Evolutionary conservation across 768 basidiomycete species (phyloP), one percentile per base, ranked within the genome.

Genomic region (Scleroderma bovista): DNA sequence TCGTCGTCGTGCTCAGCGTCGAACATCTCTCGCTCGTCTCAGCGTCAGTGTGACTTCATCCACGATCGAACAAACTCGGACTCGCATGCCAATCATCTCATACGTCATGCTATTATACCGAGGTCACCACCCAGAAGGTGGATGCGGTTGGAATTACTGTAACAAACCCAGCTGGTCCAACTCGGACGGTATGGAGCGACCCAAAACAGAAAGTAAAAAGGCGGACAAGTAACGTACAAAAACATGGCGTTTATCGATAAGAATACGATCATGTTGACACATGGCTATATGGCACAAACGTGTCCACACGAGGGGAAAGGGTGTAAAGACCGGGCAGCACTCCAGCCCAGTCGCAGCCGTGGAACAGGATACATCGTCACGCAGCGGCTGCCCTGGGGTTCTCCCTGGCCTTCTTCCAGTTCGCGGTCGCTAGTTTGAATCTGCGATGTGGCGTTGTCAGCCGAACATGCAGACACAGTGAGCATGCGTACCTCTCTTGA

Each of bases 361-460:
- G 39, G 48, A 55, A n/a, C n/a, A n/a, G n/a, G n/a, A n/a, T n/a
- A n/a, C n/a, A n/a, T n/a, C n/a, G n/a, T 69, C 56, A 67, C 9
- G 61, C 33, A 32, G 58, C 58, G 38, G 51, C 22, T 31, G 62
- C 60, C 64, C 76, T 79, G 1, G 80, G 78, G 59, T 86, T 85
- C 64, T 85, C 83, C 60, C 80, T 81, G 44, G 84, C 75, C 56
- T 73, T 79, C 68, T 86, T 87, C 87, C 87, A 90, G 71, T 88
- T 88, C 41, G 79, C 55, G 1, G 87, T 84, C 16, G 87, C 87
- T 46, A 75, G 57, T 67, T 85, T 88, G 71, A 90, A 85, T 60
- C 85, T 84, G 51, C 26, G 51, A 47, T 49, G 44, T 40, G 54
- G 26, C 34, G 53, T 39, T 12, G 41, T 57, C 31, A 46, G 24